Base-by-base conservation (phyloP, 2,329 filamentous ascomycete species). In the Trichoderma simmonsii region DNA sequence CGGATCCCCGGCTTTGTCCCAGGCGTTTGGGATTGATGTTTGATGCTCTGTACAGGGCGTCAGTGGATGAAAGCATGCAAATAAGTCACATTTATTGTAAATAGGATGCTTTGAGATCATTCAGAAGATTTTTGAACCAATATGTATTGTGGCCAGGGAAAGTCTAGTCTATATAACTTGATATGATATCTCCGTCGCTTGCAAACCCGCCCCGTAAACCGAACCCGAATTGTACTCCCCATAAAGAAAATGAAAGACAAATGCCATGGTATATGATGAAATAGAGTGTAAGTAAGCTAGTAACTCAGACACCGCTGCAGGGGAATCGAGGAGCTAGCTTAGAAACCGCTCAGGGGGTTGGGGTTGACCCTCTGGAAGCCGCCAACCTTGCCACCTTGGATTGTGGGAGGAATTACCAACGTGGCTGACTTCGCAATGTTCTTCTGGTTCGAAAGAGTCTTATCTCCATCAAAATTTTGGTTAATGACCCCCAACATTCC, bases 401-500 rank as follows among this genome's bases (percentile, higher is more conserved):
- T 71, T 3, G 73, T 63, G 3, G 76, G 68, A 21, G 82, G 82
- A 8, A 82, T 75, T 11, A 80, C 74, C 3, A 74, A 70, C 6
- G 70, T 75, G 14, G 80, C 80, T 15, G 71, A 60, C 21, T 80
- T 81, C 9, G 84, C 83, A 2, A 80, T 75, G 18, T 78, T 77
- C 75, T 78, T 80, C 77, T 84, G 80, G 28, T 77, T 77, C 15
- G 77, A 73, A 21, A 85, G 80, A 60, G 80, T 85, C 73, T 80
- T 77, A 62, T 80, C 72, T 77, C 76, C 76, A 30, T 79, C 74
- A n/a, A 84, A 83, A 77, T 82, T 80, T 77, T 85, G 84, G 79
- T 87, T 87, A 79, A 87, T 83, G 54, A 85, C 82, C 15, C 82
- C 85, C 3, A 82, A 80, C 85, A 30, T 30, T 8, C 28, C 28